Evolutionary conservation across 495 filamentous ascomycete species (phyloP), one percentile per base, ranked within the genome.

Genomic region (Copromyces sp.): DNA sequence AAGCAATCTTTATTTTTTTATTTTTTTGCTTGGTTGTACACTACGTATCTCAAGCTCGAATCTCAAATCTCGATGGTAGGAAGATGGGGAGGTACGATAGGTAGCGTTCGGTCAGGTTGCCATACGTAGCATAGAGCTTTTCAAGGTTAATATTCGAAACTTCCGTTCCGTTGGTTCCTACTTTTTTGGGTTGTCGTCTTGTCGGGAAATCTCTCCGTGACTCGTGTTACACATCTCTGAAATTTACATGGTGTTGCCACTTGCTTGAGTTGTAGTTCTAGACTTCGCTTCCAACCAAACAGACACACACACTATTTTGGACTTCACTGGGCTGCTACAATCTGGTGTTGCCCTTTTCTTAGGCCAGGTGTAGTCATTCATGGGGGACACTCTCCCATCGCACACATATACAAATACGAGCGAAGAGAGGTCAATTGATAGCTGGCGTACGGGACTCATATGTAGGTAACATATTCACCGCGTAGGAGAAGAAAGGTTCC

Each of bases 21-120:
- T 24, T 65, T 65, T 65, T 59, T 71, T 72, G 75, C 79, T 81
- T 78, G 78, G 79, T 81, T 81, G 78, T 81, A 81, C 79, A 81
- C 75, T 81, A 80, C 75, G 47, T 65, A 16, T 65, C 29, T 4
- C 29, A 16, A 53, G 53, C n/a, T 53, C 45, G 45, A 53, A 37
- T 40, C 8, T 40, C 39, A 9, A 9, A 8, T 29, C 47, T 59
- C 20, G 11, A 59, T 32, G 29, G 47, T n/a, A 16, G 24, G 47
- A 1, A 32, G 53, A 40, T 9, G 39, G 14, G 53, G 7, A 65
- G 53, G 14, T 35, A 65, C 53, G 12, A 65, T 65, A 59, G 47
- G 20, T 45, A 12, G n/a, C 45, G 4, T 40, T 40, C 39, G 20
- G 29, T 65, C 0, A 35, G 14, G 53, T 65, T 35, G 53, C 53